Percentiles rank a stretch among this genome's conserved stretches.
phyloP scores from a whole-genome alignment of 164 flowering plant genomes.

The Hamamelis virginiana region DNA sequence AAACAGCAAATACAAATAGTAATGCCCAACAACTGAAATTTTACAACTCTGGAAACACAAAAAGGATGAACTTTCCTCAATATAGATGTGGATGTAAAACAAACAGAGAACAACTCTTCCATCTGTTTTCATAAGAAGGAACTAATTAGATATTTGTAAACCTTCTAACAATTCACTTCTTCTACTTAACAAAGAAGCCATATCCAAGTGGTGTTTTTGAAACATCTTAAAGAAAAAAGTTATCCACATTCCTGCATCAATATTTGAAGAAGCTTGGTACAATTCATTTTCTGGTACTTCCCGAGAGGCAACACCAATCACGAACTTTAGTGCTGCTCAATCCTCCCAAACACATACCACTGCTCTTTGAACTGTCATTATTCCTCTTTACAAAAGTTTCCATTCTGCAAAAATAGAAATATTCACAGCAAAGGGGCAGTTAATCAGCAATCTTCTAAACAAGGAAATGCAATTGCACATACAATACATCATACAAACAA shows the following conservation, averaged over 20 bases:
- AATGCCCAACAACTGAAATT: not conserved
- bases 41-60: not conserved
- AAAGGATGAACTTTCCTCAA: not conserved
- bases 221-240: slow-evolving; percentile 1
- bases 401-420: slow-evolving; percentile 26
- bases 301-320: slow-evolving; percentile 14
- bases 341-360: not conserved
- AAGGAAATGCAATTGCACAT: no score
- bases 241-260: slow-evolving; percentile 21
- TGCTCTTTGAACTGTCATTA: slow-evolving; percentile 3
- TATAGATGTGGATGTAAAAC: not conserved
- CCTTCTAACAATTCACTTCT: not conserved
- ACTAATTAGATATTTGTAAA: slow-evolving; percentile 7
- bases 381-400: slow-evolving; percentile 28
- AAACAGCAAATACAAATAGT: not conserved
- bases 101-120: slow-evolving; percentile 1
- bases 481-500: no score
- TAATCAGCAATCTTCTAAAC: slow-evolving; percentile 2
- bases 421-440: no score
- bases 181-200: slow-evolving; percentile 8
- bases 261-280: not conserved
- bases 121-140: not conserved
- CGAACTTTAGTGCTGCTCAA: not conserved
- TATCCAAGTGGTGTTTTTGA: slow-evolving; percentile 14
- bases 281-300: not conserved